Evolutionary conservation across 495 filamentous ascomycete genomes (phyloP).

Genomic region (Gamarada debralockiae): DNA sequence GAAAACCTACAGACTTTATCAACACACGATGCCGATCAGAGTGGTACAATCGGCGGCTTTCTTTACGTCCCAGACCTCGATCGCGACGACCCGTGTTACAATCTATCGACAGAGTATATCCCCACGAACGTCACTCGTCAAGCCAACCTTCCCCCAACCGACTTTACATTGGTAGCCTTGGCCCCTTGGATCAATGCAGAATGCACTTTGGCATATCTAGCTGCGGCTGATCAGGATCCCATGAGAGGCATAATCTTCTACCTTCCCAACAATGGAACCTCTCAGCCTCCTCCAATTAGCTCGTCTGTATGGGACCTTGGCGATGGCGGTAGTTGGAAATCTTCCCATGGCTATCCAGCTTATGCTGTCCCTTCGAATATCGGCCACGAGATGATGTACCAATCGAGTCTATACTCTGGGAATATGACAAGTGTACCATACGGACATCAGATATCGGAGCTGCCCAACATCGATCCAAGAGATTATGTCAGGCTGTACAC

Average conservation of each 20-base stretch:
- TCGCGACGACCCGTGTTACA: slow-evolving; percentile 51
- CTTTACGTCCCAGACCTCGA: slow-evolving; percentile 76
- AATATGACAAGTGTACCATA: slow-evolving; percentile 56
- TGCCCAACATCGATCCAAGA: slow-evolving; percentile 57
- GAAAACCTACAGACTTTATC: slow-evolving; percentile 69
- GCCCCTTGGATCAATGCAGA: slow-evolving; percentile 77
- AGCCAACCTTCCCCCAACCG: slow-evolving; percentile 63
- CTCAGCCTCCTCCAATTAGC: slow-evolving; percentile 54
- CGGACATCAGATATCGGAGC: slow-evolving; percentile 51
- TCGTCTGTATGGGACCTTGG: slow-evolving; percentile 62
- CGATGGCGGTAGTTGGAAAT: slow-evolving; percentile 61
- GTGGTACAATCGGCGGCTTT: slow-evolving; percentile 62
- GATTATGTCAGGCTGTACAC: slow-evolving; percentile 50
- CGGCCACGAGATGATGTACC: slow-evolving; percentile 64
- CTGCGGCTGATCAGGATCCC: slow-evolving; percentile 51
- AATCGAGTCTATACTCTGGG: slow-evolving; percentile 72
- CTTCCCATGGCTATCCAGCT: slow-evolving; percentile 64
- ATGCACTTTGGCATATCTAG: slow-evolving; percentile 68
- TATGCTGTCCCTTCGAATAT: slow-evolving; percentile 71
- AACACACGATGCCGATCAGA: slow-evolving; percentile 48
- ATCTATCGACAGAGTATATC: slow-evolving; percentile 52
- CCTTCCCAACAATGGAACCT: slow-evolving; percentile 52
- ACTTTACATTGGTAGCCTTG: slow-evolving; percentile 59
- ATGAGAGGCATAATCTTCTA: slow-evolving; percentile 74
- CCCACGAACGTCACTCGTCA: slow-evolving; percentile 72